These are phyloP conservation scores for Ambispora gerdemannii DNA, from an alignment of 192 early-diverging fungal species.

Conservation along the genomic window DNA sequence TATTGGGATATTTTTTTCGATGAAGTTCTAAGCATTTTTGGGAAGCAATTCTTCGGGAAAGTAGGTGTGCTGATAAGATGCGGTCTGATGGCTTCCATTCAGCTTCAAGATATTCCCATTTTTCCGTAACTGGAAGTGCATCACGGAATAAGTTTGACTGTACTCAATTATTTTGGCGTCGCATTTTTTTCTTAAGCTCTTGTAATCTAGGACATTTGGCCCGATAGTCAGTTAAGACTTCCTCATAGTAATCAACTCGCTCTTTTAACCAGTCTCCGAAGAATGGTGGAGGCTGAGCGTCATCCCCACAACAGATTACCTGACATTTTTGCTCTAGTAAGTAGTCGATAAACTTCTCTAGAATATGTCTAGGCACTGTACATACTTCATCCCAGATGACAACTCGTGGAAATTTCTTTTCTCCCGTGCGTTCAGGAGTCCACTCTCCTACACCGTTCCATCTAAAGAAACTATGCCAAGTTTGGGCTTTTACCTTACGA, in stretches of 20 bases:
- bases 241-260: constrained; percentile 13
- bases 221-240: constrained; percentile 22
- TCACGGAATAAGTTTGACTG: constrained; percentile 1
- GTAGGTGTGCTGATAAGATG: constrained; percentile 18
- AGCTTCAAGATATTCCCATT: constrained; percentile 17
- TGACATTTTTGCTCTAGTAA: constrained; percentile 25
- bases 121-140: constrained; percentile 17
- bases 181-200: constrained; percentile 25
- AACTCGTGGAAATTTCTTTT: constrained; percentile 20
- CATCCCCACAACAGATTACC: constrained; percentile 21
- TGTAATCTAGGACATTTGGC: constrained; percentile 7
- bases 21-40: constrained; percentile 22
- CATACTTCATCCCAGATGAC: constrained; percentile 22
- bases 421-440: constrained; percentile 2
- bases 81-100: constrained; percentile 16
- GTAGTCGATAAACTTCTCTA: constrained; percentile 20
- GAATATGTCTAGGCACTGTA: constrained; percentile 19
- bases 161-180: constrained; percentile 5
- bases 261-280: constrained; percentile 24
- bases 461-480: constrained; percentile 25
- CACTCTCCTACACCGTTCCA: neutral
- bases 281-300: constrained; percentile 21
- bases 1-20: constrained; percentile 14
- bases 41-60: constrained; percentile 20
- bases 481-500: constrained; percentile 12